These are phyloP conservation scores for Hortiboletus campestris DNA, from an alignment of 768 basidiomycete genomes.

Conservation along the genomic window DNA sequence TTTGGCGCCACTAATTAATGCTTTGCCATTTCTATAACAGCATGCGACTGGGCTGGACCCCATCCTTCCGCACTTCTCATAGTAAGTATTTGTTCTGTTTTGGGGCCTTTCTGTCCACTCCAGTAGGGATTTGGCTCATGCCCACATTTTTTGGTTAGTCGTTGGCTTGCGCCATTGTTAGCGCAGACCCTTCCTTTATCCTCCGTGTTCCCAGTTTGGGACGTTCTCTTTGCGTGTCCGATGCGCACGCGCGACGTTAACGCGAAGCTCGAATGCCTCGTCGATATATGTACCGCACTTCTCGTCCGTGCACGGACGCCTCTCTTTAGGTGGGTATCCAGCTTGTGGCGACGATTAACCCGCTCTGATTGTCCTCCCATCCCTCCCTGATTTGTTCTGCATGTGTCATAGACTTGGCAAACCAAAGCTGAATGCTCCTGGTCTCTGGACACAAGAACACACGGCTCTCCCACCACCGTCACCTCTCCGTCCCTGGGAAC, in stretches of 20 bases:
- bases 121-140: neutral
- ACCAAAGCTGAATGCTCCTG: constrained; percentile 38
- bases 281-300: constrained; percentile 71
- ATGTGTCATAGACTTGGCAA: constrained; percentile 50
- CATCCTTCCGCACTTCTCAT: constrained; percentile 73
- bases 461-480: constrained; percentile 37
- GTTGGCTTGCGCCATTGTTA: constrained; percentile 71
- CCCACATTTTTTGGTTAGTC: constrained; percentile 39
- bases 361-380: neutral
- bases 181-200: constrained; percentile 70
- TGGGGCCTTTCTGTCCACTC: neutral
- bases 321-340: constrained; percentile 49
- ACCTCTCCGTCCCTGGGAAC: constrained; percentile 47
- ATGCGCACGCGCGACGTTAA: constrained; percentile 50
- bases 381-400: neutral
- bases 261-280: constrained; percentile 64
- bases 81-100: constrained; percentile 44
- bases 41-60: constrained; percentile 66
- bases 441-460: constrained; percentile 56
- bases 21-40: constrained; percentile 33
- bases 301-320: constrained; percentile 54
- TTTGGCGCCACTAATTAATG: neutral
- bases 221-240: constrained; percentile 62
- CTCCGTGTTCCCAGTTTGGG: constrained; percentile 64
- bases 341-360: neutral